Base-by-base conservation (phyloP, 345 rosid genomes). In the Capsella bursapastoris region DNA sequence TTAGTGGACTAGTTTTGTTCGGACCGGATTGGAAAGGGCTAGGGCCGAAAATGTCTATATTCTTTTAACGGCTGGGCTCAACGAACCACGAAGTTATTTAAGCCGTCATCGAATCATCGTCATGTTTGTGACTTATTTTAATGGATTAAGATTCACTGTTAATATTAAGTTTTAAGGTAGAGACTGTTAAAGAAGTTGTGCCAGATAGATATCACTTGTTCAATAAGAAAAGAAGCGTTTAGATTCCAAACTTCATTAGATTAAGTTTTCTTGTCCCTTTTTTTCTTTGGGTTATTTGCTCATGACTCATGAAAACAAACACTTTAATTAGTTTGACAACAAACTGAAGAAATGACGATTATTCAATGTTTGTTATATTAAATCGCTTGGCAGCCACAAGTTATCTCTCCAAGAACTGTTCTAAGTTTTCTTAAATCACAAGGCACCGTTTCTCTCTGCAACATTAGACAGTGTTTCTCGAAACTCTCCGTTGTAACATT, bases 401-500 rank as follows among this genome's bases (percentile, higher is more conserved):
- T 2, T 49, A 64, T 34, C 48, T 58, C 72, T 58, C 80, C 77
- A 55, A 71, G 56, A 57, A 65, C 77, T 64, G 57, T 65, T 49
- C 50, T 57, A 31, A 41, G 63, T 32, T 64, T 77, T 27, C 77
- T 77, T 50, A 43, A 50, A 6, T 14, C 57, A 58, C 51, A 71
- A 44, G 81, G 57, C 43, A 58, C 51, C 7, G 50, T 71, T 71
- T 77, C 79, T 68, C 64, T 69, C 50, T 77, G 57, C 18, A 82
- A 64, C 76, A 73, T 71, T 5, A 60, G 13, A 47, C 87, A 82
- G 14, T 82, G 78, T 25, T 53, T 82, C 64, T 66, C 63, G 44
- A 84, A 84, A n/a, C 43, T 31, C 56, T 77, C 81, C 13, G 45
- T 51, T 5, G 85, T 84, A 50, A 84, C 75, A 48, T 79, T 43